A percentile compares a stretch with the other conserved stretches of the same genome.
Evolutionary conservation across 805 yeast genomes (phyloP).

Genomic region (Ogataea populi-albae): DNA sequence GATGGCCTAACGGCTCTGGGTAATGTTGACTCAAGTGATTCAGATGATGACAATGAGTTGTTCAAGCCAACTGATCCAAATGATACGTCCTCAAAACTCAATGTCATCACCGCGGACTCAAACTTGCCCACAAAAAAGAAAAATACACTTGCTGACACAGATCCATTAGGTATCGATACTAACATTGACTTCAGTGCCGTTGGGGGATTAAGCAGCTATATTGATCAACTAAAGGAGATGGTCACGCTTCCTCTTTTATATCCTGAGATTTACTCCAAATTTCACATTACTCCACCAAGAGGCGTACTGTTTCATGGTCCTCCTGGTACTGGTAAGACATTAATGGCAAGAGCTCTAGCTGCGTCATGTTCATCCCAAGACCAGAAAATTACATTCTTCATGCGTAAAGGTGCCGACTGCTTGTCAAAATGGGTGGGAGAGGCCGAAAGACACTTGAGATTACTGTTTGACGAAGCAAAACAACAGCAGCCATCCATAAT

Average conservation of each 20-base stretch:
- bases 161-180: conserved; percentile 83
- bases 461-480: conserved; percentile 92
- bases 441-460: conserved; percentile 90
- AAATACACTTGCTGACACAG: conserved; percentile 76
- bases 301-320: conserved; percentile 99
- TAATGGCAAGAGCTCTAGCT: conserved; percentile 96
- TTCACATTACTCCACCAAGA: conserved; percentile 91
- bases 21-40: conserved; percentile 42
- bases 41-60: conserved; percentile 46
- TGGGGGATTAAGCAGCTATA: conserved; percentile 90
- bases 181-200: conserved; percentile 63
- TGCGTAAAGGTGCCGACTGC: conserved; percentile 98
- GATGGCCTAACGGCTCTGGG: conserved; percentile 36
- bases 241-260: conserved; percentile 88
- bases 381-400: conserved; percentile 87
- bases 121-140: conserved; percentile 38
- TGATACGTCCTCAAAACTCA: conserved; percentile 21
- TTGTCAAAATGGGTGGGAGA: conserved; percentile 99
- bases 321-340: conserved; percentile 98
- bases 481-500: conserved; percentile 95
- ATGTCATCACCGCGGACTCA: conserved; percentile 20
- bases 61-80: conserved; percentile 34
- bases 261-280: conserved; percentile 89
- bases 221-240: conserved; percentile 94
- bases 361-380: conserved; percentile 87